These are phyloP conservation scores for Chaetothyriales sp. DNA, from an alignment of 2,329 filamentous ascomycete genomes.

Conservation along the genomic window DNA sequence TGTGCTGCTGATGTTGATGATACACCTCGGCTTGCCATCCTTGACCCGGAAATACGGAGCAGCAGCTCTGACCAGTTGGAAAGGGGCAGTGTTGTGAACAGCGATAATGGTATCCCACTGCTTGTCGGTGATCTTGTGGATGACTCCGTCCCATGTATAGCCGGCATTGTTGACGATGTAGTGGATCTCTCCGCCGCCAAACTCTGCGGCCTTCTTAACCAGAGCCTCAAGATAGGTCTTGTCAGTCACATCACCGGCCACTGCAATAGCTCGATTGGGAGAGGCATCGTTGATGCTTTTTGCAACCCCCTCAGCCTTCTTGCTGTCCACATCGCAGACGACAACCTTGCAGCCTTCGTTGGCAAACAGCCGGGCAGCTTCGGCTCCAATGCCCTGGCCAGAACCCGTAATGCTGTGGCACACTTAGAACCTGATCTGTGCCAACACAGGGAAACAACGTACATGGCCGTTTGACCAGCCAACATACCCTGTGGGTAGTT, in stretches of 20 bases:
- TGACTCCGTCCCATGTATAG: constrained; percentile 84
- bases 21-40: constrained; percentile 60
- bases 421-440: not conserved
- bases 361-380: constrained; percentile 65
- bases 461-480: constrained; percentile 63
- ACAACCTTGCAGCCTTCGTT: constrained; percentile 79
- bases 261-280: constrained; percentile 50
- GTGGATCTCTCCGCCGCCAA: constrained; percentile 76
- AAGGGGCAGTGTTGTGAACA: constrained; percentile 71
- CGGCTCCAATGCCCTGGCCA: constrained; percentile 77
- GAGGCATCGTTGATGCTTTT: constrained; percentile 50
- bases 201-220: constrained; percentile 60
- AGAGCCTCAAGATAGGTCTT: constrained; percentile 54
- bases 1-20: constrained; percentile 74
- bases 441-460: constrained; percentile 1
- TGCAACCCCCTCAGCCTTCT: constrained; percentile 54
- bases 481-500: constrained; percentile 71
- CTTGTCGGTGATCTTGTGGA: constrained; percentile 50
- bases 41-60: constrained; percentile 78
- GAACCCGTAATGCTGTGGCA: constrained; percentile 52
- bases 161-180: constrained; percentile 86
- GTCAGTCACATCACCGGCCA: constrained; percentile 63
- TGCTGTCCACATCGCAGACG: constrained; percentile 67
- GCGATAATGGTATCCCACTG: constrained; percentile 57
- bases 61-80: constrained; percentile 64